Base-by-base conservation (phyloP, 148 eudicot species). In the Polygonum maritimum region DNA sequence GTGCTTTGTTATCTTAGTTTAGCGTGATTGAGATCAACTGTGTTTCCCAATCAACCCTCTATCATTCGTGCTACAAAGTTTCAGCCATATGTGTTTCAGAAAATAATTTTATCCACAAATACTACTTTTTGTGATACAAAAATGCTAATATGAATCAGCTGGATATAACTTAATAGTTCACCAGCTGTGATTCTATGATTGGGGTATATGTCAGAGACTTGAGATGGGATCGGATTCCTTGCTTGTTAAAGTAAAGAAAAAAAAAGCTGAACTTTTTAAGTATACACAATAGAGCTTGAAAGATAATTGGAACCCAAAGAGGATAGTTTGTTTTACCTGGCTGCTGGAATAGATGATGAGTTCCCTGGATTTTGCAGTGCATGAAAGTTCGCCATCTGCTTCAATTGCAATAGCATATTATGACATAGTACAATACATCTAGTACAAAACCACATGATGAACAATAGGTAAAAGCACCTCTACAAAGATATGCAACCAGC, bases 311-410 rank as follows among this genome's bases (percentile, higher is more conserved):
- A 74, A 73, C 76, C 19, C 9, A 22, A 74, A 48, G 22, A 48
- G 48, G n/a, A 36, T 18, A 35, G 13, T 55, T 16, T 70, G 9
- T 8, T 31, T 19, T 73, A 87, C 92, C 92, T 80, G 71, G 87
- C 71, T 74, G 81, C 52, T 48, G 94, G 85, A 69, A 84, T 83
- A 60, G 89, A 76, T 60, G 81, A 78, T 76, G 87, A 75, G 79
- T 81, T 90, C 75, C 92, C 95, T 81, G 73, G 83, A 38, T 84
- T 83, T 31, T 77, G 84, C 80, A 85, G 60, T 74, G 86, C 69
- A 65, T 82, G 93, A 75, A 78, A 81, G 73, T 83, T 89, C 55
- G 87, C 93, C 83, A 84, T 79, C 95, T 94, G 84, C 10, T 67
- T 63, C 82, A 73, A 75, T 35, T 78, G 58, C 52, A 74, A 72